A percentile compares a stretch with the other conserved stretches of the same genome.
Evolutionary conservation across 257 asterid genomes (phyloP).

Genomic region (Jacaranda copaia): DNA sequence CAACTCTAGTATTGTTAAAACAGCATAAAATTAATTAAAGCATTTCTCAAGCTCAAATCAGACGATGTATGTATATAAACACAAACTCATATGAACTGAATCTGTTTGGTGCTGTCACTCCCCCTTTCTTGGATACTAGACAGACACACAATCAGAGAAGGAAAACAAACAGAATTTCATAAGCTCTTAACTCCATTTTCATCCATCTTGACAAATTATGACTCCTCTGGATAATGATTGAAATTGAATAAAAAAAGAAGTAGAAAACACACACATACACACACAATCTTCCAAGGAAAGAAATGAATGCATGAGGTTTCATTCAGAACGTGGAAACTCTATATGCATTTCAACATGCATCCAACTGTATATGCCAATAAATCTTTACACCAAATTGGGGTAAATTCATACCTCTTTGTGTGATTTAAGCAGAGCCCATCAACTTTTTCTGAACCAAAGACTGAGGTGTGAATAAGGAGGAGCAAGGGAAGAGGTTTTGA

Average conservation of each 20-base stretch:
- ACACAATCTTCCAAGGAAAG: not conserved
- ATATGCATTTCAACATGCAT: not conserved
- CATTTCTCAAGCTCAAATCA: not conserved
- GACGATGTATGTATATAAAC: too few relatives aligned
- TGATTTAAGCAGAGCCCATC: slow-evolving; percentile 27
- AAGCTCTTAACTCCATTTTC: slow-evolving; percentile 17
- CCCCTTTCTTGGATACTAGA: not conserved
- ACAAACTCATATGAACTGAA: slow-evolving; percentile 5
- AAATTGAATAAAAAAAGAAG: not conserved
- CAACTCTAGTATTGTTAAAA: not conserved
- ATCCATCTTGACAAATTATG: not conserved
- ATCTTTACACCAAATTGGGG: not conserved
- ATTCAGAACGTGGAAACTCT: not conserved
- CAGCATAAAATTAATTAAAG: not conserved
- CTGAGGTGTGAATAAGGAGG: not conserved
- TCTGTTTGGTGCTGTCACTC: not conserved
- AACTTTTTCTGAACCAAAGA: not conserved
- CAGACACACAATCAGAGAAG: not conserved
- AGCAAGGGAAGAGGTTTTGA: slow-evolving; percentile 8
- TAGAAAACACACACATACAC: not conserved
- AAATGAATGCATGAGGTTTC: not conserved
- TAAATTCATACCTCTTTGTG: slow-evolving; percentile 25
- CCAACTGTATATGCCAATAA: not conserved
- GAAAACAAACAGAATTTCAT: not conserved
- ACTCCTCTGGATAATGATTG: not conserved